Evolutionary conservation across 1,284 basidiomycete genomes (phyloP).

Genomic region (Cryptococcus hybrid): DNA sequence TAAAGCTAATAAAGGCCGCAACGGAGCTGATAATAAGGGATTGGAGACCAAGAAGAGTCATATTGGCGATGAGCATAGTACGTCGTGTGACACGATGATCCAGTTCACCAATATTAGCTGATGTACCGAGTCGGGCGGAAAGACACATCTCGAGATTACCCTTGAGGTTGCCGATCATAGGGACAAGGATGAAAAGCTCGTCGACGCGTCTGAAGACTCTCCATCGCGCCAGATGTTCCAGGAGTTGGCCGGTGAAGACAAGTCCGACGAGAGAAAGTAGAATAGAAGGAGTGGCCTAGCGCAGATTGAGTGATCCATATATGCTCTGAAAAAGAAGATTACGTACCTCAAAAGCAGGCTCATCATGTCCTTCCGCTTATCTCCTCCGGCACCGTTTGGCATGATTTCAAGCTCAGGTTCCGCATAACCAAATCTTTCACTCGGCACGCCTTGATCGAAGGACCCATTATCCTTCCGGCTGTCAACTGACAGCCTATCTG

Average conservation of each 20-base stretch:
- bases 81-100: slow-evolving; percentile 68
- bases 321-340: not conserved
- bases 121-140: slow-evolving; percentile 44
- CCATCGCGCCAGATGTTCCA: slow-evolving; percentile 87
- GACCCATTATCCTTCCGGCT: not conserved
- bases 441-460: not conserved
- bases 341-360: slow-evolving; percentile 20
- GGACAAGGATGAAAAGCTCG: slow-evolving; percentile 95
- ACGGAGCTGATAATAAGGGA: slow-evolving; percentile 85
- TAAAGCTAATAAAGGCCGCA: slow-evolving; percentile 75
- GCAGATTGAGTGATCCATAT: slow-evolving; percentile 2
- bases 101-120: slow-evolving; percentile 76
- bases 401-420: not conserved
- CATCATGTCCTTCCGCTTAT: slow-evolving; percentile 27
- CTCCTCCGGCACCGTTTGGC: not conserved
- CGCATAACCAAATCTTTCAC: not conserved
- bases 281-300: slow-evolving; percentile 52
- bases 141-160: slow-evolving; percentile 72
- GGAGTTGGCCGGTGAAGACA: slow-evolving; percentile 77
- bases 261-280: slow-evolving; percentile 54
- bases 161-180: slow-evolving; percentile 91
- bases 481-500: not conserved
- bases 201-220: slow-evolving; percentile 82
- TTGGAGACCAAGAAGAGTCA: slow-evolving; percentile 88
- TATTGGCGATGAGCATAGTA: slow-evolving; percentile 73